Evolutionary conservation across 176 grass and related monocot species (phyloP), one percentile per base, ranked within the genome.

Genomic region (Typha latifolia): DNA sequence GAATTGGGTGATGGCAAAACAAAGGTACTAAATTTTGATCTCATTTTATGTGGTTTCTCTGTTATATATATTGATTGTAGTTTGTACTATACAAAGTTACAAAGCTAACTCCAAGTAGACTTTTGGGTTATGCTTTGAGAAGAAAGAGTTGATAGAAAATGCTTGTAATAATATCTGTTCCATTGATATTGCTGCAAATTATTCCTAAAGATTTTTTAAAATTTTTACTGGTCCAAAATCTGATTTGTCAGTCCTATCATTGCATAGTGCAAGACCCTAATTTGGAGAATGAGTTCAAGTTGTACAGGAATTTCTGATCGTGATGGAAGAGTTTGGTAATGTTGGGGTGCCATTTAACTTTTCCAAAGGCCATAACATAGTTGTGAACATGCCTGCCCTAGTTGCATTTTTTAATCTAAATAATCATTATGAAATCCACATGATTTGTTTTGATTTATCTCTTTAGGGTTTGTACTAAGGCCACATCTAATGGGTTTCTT

Each of bases 1-100:
- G 87, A 85, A 20, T 37, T 90, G 51, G 51, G 68, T 63, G 79
- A 79, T 66, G 76, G 81, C 67, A 90, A 82, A 72, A 53, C 71
- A 51, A 85, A 82, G 87, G 87, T 90, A 80, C 48, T 12, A 59
- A 59, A 9, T 9, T 16, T 21, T 59, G 3, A 59, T 59, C 15
- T 59, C 14, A 57, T 69, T 68, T 80, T 51, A 20, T 76, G 37
- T 10, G 37, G 9, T 43, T 43, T 43, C 37, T 10, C 5, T 10
- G 9, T 43, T 43, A 10, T 43, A 43, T 0, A 43, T 6, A 43
- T 43, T 43, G 37, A 8, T 43, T 43, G 37, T 10, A 43, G 37
- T 43, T 43, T 43, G 34, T 43, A 43, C 34, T 43, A 43, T 43
- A 43, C 5, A 43, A 43, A 43, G 4, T 7, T 43, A 43, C 34